phyloP scores from a whole-genome alignment of 1,139 yeast genomes.

The Suhomyces anneliseae region DNA sequence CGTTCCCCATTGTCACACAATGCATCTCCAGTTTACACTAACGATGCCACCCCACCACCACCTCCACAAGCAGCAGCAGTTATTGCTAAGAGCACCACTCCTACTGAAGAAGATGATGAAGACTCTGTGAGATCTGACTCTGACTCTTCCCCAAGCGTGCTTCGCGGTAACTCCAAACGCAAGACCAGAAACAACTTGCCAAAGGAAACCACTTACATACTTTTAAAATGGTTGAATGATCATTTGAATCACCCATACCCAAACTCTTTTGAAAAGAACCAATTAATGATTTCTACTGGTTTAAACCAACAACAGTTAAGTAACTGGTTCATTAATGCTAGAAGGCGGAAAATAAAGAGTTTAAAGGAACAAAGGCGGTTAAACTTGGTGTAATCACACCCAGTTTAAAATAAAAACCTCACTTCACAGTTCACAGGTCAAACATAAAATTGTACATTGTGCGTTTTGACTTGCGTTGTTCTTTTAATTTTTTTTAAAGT shows the following conservation, averaged over 20 bases:
- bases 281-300: constrained; percentile 79
- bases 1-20: constrained; percentile 17
- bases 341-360: constrained; percentile 73
- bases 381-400: constrained; percentile 16
- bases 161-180: constrained; percentile 16
- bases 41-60: constrained; percentile 16
- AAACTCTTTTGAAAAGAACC: constrained; percentile 82
- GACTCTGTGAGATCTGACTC: constrained; percentile 6
- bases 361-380: constrained; percentile 42
- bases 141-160: constrained; percentile 7
- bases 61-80: constrained; percentile 9
- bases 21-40: constrained; percentile 15
- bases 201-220: constrained; percentile 78
- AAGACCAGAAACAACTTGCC: constrained; percentile 82
- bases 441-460: no score
- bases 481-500: neutral
- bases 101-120: constrained; percentile 7
- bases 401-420: neutral
- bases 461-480: no score
- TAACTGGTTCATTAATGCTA: constrained; percentile 96
- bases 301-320: constrained; percentile 87
- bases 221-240: constrained; percentile 80
- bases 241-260: constrained; percentile 95
- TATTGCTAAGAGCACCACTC: constrained; percentile 2
- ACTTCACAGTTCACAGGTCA: no score